These are phyloP conservation scores for Phytopythium chamaehyphon DNA, from an alignment of 352 stramenopile genomes.

Conservation along the genomic window DNA sequence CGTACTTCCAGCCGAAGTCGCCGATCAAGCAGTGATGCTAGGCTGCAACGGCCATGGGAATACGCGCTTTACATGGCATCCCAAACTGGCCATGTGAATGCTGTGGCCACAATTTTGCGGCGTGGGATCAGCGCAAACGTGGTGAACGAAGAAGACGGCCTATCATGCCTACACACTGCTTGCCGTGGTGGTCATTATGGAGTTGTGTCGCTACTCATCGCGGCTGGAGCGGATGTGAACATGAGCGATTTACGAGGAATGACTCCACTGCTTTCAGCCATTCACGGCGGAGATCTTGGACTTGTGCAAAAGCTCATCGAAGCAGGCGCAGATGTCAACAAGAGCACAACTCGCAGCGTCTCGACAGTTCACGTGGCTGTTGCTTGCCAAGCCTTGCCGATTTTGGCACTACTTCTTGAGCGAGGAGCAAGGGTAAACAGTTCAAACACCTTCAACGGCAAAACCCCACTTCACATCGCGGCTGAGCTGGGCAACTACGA, in stretches of 20 bases:
- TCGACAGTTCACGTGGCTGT: slow-evolving; percentile 49
- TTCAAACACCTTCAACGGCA: slow-evolving; percentile 38
- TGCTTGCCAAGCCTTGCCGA: slow-evolving; percentile 27
- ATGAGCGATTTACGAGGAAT: slow-evolving; percentile 29
- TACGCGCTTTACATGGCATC: slow-evolving; percentile 45
- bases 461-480: slow-evolving; percentile 56
- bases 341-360: slow-evolving; percentile 33
- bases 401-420: slow-evolving; percentile 41
- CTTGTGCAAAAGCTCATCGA: slow-evolving; percentile 44
- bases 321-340: slow-evolving; percentile 45
- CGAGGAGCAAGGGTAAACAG: slow-evolving; percentile 47
- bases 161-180: slow-evolving; percentile 44
- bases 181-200: slow-evolving; percentile 38
- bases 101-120: slow-evolving; percentile 40
- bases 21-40: slow-evolving; percentile 3
- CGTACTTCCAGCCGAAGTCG: not conserved
- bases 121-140: slow-evolving; percentile 39
- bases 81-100: slow-evolving; percentile 39
- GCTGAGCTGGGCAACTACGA: slow-evolving; percentile 40
- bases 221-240: slow-evolving; percentile 39
- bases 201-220: slow-evolving; percentile 42
- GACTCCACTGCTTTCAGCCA: slow-evolving; percentile 45
- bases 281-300: slow-evolving; percentile 39
- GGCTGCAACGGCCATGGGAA: slow-evolving; percentile 41
- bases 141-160: slow-evolving; percentile 24